Conservation (phyloP, 768 basidiomycete genomes). For the Porphyrellus cyaneotinctus region DNA sequence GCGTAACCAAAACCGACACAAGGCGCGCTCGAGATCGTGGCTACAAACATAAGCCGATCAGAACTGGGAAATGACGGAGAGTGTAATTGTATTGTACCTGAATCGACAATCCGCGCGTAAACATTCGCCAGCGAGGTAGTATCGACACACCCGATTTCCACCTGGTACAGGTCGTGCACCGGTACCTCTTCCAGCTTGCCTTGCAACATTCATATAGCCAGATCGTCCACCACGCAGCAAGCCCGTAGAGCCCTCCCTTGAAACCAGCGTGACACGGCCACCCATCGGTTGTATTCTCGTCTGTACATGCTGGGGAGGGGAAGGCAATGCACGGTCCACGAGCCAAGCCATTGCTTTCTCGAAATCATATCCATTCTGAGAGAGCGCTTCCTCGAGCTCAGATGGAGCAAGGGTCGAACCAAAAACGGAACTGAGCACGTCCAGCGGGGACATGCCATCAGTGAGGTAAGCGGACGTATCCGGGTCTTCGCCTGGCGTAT, state of each 20-base stretch:
- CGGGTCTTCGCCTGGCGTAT: conserved; percentile 38
- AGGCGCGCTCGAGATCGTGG: conserved; percentile 89
- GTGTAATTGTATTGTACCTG: conserved; percentile 57
- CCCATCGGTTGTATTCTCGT: conserved; percentile 58
- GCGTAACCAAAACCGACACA: conserved; percentile 96
- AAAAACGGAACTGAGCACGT: conserved; percentile 92
- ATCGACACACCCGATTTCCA: conserved; percentile 81
- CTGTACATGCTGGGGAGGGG: conserved; percentile 37
- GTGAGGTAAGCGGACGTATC: conserved; percentile 62
- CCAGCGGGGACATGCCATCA: conserved; percentile 96
- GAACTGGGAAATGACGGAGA: not conserved
- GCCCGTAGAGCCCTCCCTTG: conserved; percentile 44
- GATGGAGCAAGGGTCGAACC: conserved; percentile 84
- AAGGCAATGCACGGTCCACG: conserved; percentile 64
- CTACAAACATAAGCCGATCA: conserved; percentile 39
- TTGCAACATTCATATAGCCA: conserved; percentile 25
- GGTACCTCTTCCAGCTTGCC: conserved; percentile 23
- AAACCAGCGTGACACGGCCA: conserved; percentile 62
- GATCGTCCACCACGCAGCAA: conserved; percentile 43
- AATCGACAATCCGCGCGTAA: conserved; percentile 95
- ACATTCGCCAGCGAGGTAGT: conserved; percentile 96
- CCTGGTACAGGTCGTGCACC: conserved; percentile 38
- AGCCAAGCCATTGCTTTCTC: conserved; percentile 95
- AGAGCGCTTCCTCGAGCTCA: conserved; percentile 91
- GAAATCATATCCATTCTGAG: conserved; percentile 87